phyloP scores from a whole-genome alignment of 495 filamentous ascomycete genomes.

The Aspergillus carlsbadensis region DNA sequence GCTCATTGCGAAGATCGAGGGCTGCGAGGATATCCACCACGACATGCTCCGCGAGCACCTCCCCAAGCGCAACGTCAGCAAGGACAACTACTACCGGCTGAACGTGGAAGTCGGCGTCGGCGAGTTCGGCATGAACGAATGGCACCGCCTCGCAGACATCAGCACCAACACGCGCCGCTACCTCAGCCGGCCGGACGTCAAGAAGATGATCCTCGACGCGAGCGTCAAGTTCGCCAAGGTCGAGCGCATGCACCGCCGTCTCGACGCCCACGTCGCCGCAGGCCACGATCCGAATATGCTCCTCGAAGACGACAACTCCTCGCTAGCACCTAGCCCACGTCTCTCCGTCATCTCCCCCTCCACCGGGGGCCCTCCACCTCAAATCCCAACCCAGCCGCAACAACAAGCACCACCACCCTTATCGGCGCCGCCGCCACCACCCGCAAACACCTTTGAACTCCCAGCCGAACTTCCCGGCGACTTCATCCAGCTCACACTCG shows the following conservation, averaged over 20 bases:
- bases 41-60: slow-evolving; percentile 77
- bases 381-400: too few relatives aligned
- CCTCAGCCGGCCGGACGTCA: slow-evolving; percentile 68
- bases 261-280: slow-evolving; percentile 41
- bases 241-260: slow-evolving; percentile 60
- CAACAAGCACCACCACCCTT: neutral
- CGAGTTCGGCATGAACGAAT: slow-evolving; percentile 98
- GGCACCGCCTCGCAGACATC: slow-evolving; percentile 89
- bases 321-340: slow-evolving; percentile 18
- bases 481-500: slow-evolving; percentile 26
- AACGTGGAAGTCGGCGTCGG: slow-evolving; percentile 97
- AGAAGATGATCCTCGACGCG: slow-evolving; percentile 69
- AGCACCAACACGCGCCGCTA: slow-evolving; percentile 87
- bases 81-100: slow-evolving; percentile 93
- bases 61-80: slow-evolving; percentile 71
- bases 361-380: too few relatives aligned
- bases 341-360: slow-evolving; percentile 21
- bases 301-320: slow-evolving; percentile 11
- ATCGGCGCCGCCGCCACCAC: slow-evolving; percentile 35
- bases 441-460: slow-evolving; percentile 59
- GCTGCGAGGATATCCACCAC: slow-evolving; percentile 88
- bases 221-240: slow-evolving; percentile 85
- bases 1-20: slow-evolving; percentile 88
- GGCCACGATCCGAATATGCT: slow-evolving; percentile 16
- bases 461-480: slow-evolving; percentile 55